Percentiles rank a stretch among this genome's conserved stretches.
These are phyloP conservation scores for Yamadazyma songkhlaensis DNA, from an alignment of 1,139 yeast species.

Conservation along the genomic window DNA sequence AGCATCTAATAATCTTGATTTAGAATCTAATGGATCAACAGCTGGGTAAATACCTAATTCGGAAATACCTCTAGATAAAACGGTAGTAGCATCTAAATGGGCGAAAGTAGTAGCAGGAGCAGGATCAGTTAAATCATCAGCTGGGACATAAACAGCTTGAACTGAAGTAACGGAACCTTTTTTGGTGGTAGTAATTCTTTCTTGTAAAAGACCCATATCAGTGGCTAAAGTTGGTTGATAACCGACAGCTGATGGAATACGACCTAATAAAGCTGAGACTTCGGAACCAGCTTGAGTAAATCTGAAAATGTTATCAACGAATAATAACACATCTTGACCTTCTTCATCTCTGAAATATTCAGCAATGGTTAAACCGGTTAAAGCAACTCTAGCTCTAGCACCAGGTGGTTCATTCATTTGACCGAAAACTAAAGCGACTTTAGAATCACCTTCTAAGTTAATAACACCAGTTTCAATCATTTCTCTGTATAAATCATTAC, in stretches of 20 bases:
- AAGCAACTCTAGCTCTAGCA: constrained; percentile 99
- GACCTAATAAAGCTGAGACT: constrained; percentile 99
- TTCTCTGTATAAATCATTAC: constrained; percentile 99
- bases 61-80: constrained; percentile 98
- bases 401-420: constrained; percentile 99
- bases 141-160: constrained; percentile 99
- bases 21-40: constrained; percentile 99
- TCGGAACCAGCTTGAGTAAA: constrained; percentile 99
- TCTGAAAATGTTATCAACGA: constrained; percentile 99
- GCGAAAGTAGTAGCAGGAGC: constrained; percentile 99
- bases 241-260: constrained; percentile 99
- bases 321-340: constrained; percentile 99
- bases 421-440: constrained; percentile 99
- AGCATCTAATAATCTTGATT: constrained; percentile 97
- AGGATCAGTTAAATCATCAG: constrained; percentile 99
- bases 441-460: constrained; percentile 98
- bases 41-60: constrained; percentile 99
- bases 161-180: constrained; percentile 99
- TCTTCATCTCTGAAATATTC: constrained; percentile 99
- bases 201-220: constrained; percentile 99
- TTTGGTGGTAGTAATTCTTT: constrained; percentile 99
- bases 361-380: constrained; percentile 99
- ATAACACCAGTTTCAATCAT: constrained; percentile 99
- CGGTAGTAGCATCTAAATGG: constrained; percentile 99
- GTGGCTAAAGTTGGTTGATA: constrained; percentile 99